Evolutionary conservation across 768 basidiomycete genomes (phyloP), one percentile per base, ranked within the genome.

Genomic region (Sporobolomyces roseus): DNA sequence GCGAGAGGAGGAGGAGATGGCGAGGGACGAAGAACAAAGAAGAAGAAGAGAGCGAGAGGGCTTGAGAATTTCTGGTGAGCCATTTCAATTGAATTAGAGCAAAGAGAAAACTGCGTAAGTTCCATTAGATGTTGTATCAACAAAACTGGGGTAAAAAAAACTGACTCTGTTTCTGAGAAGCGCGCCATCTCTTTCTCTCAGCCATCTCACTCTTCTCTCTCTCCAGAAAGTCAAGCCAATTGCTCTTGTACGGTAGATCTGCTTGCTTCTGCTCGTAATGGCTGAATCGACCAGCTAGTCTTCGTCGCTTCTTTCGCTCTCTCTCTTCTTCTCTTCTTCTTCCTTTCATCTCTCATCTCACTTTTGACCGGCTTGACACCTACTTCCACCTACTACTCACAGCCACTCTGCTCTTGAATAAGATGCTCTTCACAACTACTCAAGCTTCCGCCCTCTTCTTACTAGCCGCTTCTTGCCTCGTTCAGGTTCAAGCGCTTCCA

Each of bases 371-470:
- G 58, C 58, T 60, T n/a, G 58, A 41, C 4, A 41, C 29, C 21
- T 14, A 10, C 45, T 46, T 21, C 6, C 45, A 23, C 45, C 32
- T 38, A 45, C 41, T 30, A 48, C 58, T 48, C 45, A 17, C 33
- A 13, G 7, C 19, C 23, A 46, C 58, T 33, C 32, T 16, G 41
- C 27, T 53, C 16, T 30, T 21, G 25, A 16, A 21, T 56, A 30
- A 48, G 45, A 63, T 66, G 69, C 69, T 66, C 36, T 46, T 64
- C 23, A 38, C 63, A 2, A 5, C 32, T 29, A n/a, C n/a, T 51
- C 69, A 6, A 50, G 55, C 62, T 16, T 68, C 32, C 51, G 62
- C n/a, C 55, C 49, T 62, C 60, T 14, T 66, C 45, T 46, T 60
- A 5, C 25, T 55, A 27, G 25, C 35, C 21, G 32, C 64, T 19